These are phyloP conservation scores for Microsporum ferrugineum DNA, from an alignment of 2,329 filamentous ascomycete genomes.

Conservation along the genomic window DNA sequence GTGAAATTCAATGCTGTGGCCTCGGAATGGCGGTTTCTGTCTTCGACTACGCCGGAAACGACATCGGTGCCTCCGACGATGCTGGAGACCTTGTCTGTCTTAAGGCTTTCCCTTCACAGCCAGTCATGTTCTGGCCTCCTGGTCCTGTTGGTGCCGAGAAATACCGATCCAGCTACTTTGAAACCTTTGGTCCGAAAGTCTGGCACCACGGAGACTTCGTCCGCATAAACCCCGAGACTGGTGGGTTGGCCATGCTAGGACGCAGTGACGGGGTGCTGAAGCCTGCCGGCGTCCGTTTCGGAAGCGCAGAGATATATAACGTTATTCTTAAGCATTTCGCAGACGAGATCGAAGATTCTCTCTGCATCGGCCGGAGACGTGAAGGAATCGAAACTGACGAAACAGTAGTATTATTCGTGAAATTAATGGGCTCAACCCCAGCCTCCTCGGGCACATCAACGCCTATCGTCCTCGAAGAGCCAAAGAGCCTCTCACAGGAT, in stretches of 20 bases:
- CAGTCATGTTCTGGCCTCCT: conserved; percentile 67
- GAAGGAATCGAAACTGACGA: conserved; percentile 64
- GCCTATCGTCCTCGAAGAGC: conserved; percentile 25
- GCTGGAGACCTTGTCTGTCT: conserved; percentile 83
- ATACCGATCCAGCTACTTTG: conserved; percentile 79
- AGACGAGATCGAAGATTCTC: conserved; percentile 65
- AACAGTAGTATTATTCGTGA: conserved; percentile 77
- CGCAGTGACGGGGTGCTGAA: conserved; percentile 89
- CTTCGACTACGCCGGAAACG: conserved; percentile 46
- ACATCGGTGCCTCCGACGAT: conserved; percentile 51
- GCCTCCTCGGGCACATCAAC: conserved; percentile 12
- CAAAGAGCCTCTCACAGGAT: conserved; percentile 46
- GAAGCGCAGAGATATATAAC: conserved; percentile 92
- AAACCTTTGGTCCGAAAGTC: conserved; percentile 54
- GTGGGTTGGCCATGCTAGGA: conserved; percentile 80
- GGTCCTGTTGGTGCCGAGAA: conserved; percentile 59
- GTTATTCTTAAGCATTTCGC: conserved; percentile 76
- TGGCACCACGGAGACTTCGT: conserved; percentile 98
- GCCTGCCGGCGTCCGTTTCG: conserved; percentile 81
- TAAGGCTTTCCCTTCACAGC: conserved; percentile 79
- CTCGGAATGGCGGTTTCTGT: conserved; percentile 63
- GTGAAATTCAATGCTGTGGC: conserved; percentile 66
- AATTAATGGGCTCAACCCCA: conserved; percentile 44
- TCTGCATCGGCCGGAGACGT: conserved; percentile 70
- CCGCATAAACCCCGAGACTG: conserved; percentile 55